Conservation (phyloP, 306 rosid genomes). For the Lathyrus aphaca region DNA sequence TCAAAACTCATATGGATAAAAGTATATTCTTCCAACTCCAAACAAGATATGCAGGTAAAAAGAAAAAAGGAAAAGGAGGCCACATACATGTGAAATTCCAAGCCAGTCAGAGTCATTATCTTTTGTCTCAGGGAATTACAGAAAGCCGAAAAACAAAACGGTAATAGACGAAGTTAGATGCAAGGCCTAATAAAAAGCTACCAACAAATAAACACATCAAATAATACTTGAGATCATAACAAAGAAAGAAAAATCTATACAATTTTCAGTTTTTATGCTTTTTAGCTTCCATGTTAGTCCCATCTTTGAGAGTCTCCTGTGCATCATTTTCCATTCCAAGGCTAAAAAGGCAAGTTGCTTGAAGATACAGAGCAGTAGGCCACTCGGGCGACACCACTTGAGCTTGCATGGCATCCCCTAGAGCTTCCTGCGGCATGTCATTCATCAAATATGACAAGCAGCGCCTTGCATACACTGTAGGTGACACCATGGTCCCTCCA, state of each 20-base stretch:
- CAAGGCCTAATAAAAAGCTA: slow-evolving; percentile 40
- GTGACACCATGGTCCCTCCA: slow-evolving; percentile 96
- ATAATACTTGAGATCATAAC: slow-evolving; percentile 16
- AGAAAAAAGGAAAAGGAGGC: slow-evolving; percentile 2
- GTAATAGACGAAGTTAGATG: slow-evolving; percentile 17
- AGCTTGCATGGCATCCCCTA: slow-evolving; percentile 97
- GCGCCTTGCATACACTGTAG: slow-evolving; percentile 86
- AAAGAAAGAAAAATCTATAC: slow-evolving; percentile 46
- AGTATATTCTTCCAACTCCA: background rate
- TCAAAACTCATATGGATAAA: background rate
- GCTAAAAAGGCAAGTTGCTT: slow-evolving; percentile 84
- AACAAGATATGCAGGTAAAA: slow-evolving; percentile 11
- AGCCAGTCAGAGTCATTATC: slow-evolving; percentile 37
- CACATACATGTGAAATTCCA: slow-evolving; percentile 19
- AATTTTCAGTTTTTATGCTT: slow-evolving; percentile 53
- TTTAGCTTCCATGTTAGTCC: slow-evolving; percentile 83
- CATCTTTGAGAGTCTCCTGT: slow-evolving; percentile 87
- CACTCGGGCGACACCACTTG: slow-evolving; percentile 91
- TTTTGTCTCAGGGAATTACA: slow-evolving; percentile 15
- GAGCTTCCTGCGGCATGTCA: slow-evolving; percentile 72
- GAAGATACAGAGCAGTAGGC: slow-evolving; percentile 91
- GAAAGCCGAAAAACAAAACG: slow-evolving; percentile 18
- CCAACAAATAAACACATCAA: slow-evolving; percentile 23
- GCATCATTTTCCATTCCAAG: slow-evolving; percentile 96
- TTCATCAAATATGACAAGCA: slow-evolving; percentile 88